A percentile compares a stretch with the other conserved stretches of the same genome.
These are phyloP conservation scores for Ceratocystis cubensis DNA, from an alignment of 2,329 filamentous ascomycete genomes.

Conservation along the genomic window DNA sequence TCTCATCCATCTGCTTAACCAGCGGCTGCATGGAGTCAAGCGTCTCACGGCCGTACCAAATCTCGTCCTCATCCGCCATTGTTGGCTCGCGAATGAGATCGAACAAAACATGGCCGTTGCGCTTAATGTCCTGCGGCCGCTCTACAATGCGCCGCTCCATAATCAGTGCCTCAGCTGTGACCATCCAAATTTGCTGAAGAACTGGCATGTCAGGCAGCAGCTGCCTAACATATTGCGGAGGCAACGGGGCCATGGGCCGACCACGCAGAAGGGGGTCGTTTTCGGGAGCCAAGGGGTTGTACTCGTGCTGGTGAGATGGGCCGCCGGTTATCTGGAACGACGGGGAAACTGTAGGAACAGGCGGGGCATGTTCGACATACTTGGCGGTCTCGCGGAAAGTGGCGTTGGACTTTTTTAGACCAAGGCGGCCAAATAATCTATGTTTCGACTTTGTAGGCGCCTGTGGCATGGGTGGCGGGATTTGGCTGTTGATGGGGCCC, in stretches of 20 bases:
- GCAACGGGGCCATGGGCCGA: constrained; percentile 48
- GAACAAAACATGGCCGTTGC: constrained; percentile 49
- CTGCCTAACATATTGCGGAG: constrained; percentile 37
- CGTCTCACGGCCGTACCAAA: constrained; percentile 44
- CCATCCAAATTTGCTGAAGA: constrained; percentile 49
- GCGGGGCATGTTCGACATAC: neutral
- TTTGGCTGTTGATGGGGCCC: constrained; percentile 24
- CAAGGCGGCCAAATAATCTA: constrained; percentile 38
- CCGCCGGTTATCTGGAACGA: neutral
- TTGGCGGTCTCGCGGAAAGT: constrained; percentile 12
- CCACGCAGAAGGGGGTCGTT: constrained; percentile 29
- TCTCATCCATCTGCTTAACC: constrained; percentile 40
- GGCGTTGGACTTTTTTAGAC: constrained; percentile 44
- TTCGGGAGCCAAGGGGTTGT: constrained; percentile 10
- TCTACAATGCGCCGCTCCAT: constrained; percentile 47
- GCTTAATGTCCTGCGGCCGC: constrained; percentile 47
- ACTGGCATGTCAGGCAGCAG: constrained; percentile 44
- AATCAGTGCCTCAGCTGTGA: constrained; percentile 50
- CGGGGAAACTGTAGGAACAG: neutral
- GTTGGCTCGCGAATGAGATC: constrained; percentile 53
- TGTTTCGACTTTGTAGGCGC: constrained; percentile 38
- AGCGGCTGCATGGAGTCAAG: constrained; percentile 45
- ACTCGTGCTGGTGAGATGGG: constrained; percentile 6
- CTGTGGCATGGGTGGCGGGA: constrained; percentile 26
- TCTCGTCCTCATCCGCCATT: constrained; percentile 47